Evolutionary conservation across 108 stramenopile genomes (phyloP).

Genomic region (Fragilariopsis cylindrus): DNA sequence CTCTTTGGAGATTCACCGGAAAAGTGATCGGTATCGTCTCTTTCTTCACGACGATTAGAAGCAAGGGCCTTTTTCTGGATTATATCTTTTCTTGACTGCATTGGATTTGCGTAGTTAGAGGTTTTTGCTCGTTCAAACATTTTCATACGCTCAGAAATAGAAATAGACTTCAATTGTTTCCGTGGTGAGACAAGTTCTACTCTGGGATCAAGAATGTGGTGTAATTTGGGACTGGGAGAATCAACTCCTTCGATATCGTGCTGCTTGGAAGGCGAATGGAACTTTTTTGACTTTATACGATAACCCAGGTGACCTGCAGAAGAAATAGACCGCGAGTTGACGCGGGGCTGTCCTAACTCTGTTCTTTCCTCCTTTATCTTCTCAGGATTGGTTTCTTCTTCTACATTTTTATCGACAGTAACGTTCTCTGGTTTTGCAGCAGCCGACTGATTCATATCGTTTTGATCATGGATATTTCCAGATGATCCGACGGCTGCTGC

Average conservation of each 20-base stretch:
- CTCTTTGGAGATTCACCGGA: background rate
- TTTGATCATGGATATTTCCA: background rate
- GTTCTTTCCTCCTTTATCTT: too few relatives aligned
- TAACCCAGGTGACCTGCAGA: too few relatives aligned
- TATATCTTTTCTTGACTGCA: background rate
- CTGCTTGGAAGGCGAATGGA: too few relatives aligned
- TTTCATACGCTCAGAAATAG: constrained; percentile 2
- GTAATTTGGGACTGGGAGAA: too few relatives aligned
- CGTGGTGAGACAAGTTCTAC: background rate
- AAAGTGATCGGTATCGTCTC: background rate
- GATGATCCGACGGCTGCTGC: background rate
- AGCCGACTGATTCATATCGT: background rate
- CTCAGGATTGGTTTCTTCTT: background rate
- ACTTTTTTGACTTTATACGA: too few relatives aligned
- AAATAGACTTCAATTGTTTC: background rate
- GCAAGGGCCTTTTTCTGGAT: background rate
- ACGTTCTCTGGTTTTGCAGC: background rate
- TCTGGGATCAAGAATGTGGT: background rate
- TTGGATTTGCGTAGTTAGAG: background rate
- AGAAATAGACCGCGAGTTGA: too few relatives aligned
- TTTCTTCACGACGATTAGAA: background rate
- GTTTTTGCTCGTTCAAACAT: constrained; percentile 1
- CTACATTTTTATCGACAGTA: background rate
- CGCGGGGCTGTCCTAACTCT: too few relatives aligned
- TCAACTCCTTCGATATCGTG: too few relatives aligned